Evolutionary conservation across 169 alveolate species (phyloP), one percentile per base, ranked within the genome.

Genomic region (Theileria parva): DNA sequence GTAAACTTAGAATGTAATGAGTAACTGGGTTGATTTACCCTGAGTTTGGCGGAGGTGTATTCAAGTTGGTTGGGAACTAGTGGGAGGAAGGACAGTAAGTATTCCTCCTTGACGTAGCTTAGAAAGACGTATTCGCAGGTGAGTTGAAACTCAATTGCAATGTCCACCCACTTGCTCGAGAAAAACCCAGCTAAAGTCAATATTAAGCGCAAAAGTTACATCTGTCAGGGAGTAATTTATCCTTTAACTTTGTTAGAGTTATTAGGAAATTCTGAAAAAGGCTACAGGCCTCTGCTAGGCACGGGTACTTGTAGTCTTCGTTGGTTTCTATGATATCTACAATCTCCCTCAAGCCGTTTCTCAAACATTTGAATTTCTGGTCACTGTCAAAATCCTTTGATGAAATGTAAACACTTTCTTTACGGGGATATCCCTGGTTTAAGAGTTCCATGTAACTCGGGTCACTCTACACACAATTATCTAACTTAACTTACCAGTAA

Each of bases 51-150:
- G 57, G 92, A 50, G 8, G 88, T 77, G 57, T 73, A 84, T 25
- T 83, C 65, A 25, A 90, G 85, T 63, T 90, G 91, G 1, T 79
- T 71, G 28, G 87, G 81, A 25, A 90, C 70, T 21, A 76, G 73
- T 57, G 74, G 85, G 57, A 74, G 71, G 34, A 81, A 44, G 0
- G 72, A 66, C 28, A 64, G 65, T 60, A 76, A 51, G 63, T 76
- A 63, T 23, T 61, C 30, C 66, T 80, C 61, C 25, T 80, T 77
- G 72, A 63, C 75, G 67, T 80, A 77, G 50, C 59, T 68, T 27
- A 61, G 25, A 68, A 90, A 79, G n/a, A 85, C 60, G 71, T 83
- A 73, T 73, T 90, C 94, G 72, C 94, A 86, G 60, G 60, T 80
- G 55, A 27, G 51, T 50, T 83, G 92, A 27, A 85, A 79, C 53